These are phyloP conservation scores for Volvox carteri DNA, from an alignment of 163 green algal genomes.

Conservation along the genomic window DNA sequence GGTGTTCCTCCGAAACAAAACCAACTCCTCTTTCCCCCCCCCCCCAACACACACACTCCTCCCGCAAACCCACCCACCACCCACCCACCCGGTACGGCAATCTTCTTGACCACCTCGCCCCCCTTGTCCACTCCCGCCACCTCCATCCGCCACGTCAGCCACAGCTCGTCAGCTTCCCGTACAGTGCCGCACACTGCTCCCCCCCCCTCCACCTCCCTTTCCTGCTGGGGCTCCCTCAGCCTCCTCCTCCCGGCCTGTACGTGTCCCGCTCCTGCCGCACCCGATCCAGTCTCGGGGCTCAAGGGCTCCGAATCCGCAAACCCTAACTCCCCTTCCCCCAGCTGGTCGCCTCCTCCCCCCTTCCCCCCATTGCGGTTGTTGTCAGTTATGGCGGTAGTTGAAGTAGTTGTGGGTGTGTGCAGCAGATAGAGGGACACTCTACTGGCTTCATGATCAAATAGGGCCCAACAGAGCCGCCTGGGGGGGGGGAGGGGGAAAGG, in stretches of 20 bases:
- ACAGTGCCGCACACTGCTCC: too few species aligned
- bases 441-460: constrained; percentile 46
- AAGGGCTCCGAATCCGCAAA: too few species aligned
- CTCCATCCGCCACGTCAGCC: constrained; percentile 56
- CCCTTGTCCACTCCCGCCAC: constrained; percentile 7
- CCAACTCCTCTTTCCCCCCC: background rate
- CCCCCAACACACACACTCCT: background rate
- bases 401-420: background rate
- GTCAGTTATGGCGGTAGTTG: background rate
- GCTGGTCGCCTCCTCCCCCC: background rate
- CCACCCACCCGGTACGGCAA: constrained; percentile 32
- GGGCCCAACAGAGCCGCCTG: constrained; percentile 47
- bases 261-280: too few species aligned
- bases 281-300: too few species aligned
- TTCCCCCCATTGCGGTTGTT: background rate
- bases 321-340: background rate
- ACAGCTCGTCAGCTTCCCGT: too few species aligned
- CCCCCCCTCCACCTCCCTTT: background rate
- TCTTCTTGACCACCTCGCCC: background rate
- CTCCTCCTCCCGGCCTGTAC: too few species aligned
- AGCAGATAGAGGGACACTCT: constrained; percentile 52
- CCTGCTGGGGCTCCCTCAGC: too few species aligned
- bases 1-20: background rate
- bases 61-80: background rate
- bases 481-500: background rate